Evolutionary conservation across 2,329 filamentous ascomycete species (phyloP), one percentile per base, ranked within the genome.

Genomic region (Sporothrix inflata): DNA sequence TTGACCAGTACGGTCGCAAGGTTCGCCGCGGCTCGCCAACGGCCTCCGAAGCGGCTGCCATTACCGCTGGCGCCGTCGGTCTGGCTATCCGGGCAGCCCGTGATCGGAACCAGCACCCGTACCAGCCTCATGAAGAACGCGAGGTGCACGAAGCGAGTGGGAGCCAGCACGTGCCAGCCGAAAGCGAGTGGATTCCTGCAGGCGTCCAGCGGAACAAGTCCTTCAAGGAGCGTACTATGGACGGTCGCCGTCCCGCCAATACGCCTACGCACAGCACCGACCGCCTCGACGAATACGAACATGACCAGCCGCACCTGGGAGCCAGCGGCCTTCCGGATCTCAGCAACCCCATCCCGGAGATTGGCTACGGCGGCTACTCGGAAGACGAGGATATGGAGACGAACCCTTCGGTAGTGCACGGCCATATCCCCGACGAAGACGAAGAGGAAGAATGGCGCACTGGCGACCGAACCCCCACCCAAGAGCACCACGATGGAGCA

Each of bases 361-460:
- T 92, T 77, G 93, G 91, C 4, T 91, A 93, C 75, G 83, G 81
- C 67, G 83, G 81, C 68, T 83, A 85, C 72, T 84, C 87, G 12
- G 87, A 89, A 49, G 94, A 97, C 74, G 75, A 65, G n/a, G 60
- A 76, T 30, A 86, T 93, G 19, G 91, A 89, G 61, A 97, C 94
- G 21, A 97, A 97, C 78, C 94, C 94, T 2, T 97, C 94, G 0
- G 86, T 94, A 67, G 89, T 97, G 53, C 88, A 94, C 75, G 93
- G 92, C 21, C 70, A 60, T 0, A 91, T 90, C 0, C 87, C 92
- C 67, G 90, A 89, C 68, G 74, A 73, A 34, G 74, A 75, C 7
- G 74, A 76, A 12, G 73, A 75, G 19, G 71, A 75, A 1, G 53
- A 72, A n/a, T 74, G 71, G 66, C 82, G 80, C 78, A 75, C 77